Evolutionary conservation across 2,329 filamentous ascomycete species (phyloP).

Genomic region (Fusarium guadeloupense): DNA sequence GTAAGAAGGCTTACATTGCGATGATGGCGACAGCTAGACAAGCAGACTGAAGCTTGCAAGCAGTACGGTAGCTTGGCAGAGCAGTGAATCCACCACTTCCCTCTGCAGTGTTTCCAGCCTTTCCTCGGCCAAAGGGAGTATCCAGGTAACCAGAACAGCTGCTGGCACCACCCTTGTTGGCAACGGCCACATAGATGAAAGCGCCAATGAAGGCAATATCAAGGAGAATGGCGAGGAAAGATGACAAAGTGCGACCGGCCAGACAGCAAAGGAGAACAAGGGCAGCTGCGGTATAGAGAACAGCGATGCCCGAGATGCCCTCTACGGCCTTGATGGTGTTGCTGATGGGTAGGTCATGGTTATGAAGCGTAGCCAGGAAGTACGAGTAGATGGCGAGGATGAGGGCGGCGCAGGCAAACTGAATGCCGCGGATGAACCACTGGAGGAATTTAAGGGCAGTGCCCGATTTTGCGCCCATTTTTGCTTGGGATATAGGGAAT

Average conservation of each 20-base stretch:
- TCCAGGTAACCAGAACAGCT: conserved; percentile 69
- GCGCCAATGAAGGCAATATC: conserved; percentile 79
- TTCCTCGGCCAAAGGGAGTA: conserved; percentile 75
- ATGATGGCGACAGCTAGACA: conserved; percentile 81
- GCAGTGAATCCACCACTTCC: conserved; percentile 57
- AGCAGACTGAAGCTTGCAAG: conserved; percentile 81
- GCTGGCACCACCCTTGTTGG: conserved; percentile 74
- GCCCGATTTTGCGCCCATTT: conserved; percentile 46
- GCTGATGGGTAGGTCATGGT: conserved; percentile 70
- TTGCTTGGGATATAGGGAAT: conserved; percentile 9
- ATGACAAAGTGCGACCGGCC: conserved; percentile 77
- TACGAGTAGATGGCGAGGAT: conserved; percentile 85
- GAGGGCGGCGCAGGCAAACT: conserved; percentile 77
- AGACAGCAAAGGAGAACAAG: conserved; percentile 81
- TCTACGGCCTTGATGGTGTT: conserved; percentile 76
- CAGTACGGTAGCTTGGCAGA: conserved; percentile 59
- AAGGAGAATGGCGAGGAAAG: conserved; percentile 76
- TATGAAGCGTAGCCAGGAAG: conserved; percentile 78
- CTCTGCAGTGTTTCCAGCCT: conserved; percentile 60
- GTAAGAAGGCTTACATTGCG: conserved; percentile 66
- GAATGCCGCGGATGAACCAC: conserved; percentile 76
- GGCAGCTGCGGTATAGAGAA: conserved; percentile 78
- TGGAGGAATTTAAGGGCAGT: conserved; percentile 73
- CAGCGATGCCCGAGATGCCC: conserved; percentile 78
- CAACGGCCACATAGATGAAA: conserved; percentile 83